Base-by-base conservation (phyloP, 257 asterid species). In the Fraxinus pennsylvanica region DNA sequence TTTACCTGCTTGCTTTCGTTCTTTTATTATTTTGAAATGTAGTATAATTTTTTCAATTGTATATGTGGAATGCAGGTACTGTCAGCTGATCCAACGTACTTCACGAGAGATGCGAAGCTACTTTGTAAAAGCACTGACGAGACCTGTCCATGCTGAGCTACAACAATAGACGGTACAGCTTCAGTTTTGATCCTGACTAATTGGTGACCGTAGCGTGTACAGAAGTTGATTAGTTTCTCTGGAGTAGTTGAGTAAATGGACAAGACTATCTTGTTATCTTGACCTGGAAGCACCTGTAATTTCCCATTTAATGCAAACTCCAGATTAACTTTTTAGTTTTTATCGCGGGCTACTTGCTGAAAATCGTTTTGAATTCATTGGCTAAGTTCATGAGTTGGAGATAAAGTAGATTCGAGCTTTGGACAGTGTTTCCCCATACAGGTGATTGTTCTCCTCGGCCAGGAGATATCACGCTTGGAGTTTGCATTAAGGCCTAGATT, bases 41-140 rank as follows among this genome's bases (percentile, higher is more conserved):
- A 43, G 61, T 65, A 14, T 27, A 27, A 35, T 6, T 9, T n/a
- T 30, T 41, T 10, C 5, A 14, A 74, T 65, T 36, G 41, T 38
- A 6, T 6, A 9, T 9, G n/a, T 72, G 81, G 41, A 17, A 41
- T 77, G 87, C 90, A 96, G 99, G 94, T 93, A 90, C 71, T 67
- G 87, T 0, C 89, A 88, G 78, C 84, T 96, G 84, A 92, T 93
- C 79, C 88, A 89, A 41, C 93, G 94, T 6, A 86, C 92, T 65
- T 82, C 91, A 75, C 96, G 96, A 0, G 97, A 93, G 85, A 92
- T 94, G 17, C 94, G 90, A 19, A 88, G 81, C 82, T 96, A 92
- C 82, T 96, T 96, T 75, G 87, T 85, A 66, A 84, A 91, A 82
- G 85, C 86, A 39, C 92, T 93, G 82, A 85, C 88, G 27, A 86